These are phyloP conservation scores for Phlyctochytrium arcticum DNA, from an alignment of 192 early-diverging fungal species.

Conservation along the genomic window DNA sequence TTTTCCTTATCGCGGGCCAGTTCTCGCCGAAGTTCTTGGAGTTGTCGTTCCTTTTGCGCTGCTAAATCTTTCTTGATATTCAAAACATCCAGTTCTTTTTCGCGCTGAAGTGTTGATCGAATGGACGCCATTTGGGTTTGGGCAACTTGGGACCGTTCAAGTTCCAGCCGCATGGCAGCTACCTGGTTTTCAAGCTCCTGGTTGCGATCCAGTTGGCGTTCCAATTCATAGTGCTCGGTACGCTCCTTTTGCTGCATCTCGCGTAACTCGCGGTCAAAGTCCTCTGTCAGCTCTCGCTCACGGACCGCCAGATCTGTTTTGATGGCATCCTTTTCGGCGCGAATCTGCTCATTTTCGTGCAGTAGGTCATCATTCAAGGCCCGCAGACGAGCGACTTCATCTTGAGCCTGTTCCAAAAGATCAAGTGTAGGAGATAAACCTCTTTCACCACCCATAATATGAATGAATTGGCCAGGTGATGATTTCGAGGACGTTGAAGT, in stretches of 20 bases:
- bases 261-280: neutral
- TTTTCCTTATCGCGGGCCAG: constrained; percentile 19
- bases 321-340: neutral
- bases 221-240: neutral
- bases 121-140: constrained; percentile 34
- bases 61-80: constrained; percentile 36
- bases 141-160: neutral
- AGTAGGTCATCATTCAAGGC: constrained; percentile 14
- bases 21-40: constrained; percentile 29
- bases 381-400: constrained; percentile 5
- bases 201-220: too few relatives aligned
- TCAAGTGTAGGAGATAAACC: neutral
- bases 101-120: constrained; percentile 28
- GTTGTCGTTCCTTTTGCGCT: constrained; percentile 41
- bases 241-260: constrained; percentile 1
- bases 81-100: constrained; percentile 50
- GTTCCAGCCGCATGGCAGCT: neutral
- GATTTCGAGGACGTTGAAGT: too few relatives aligned
- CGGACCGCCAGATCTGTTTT: neutral
- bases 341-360: constrained; percentile 7
- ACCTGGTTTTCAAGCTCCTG: too few relatives aligned
- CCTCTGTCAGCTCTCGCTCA: neutral
- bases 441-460: neutral
- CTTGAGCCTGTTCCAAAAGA: neutral
- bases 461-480: too few relatives aligned